phyloP scores from a whole-genome alignment of 169 alveolate species.

The Fabrea salina region DNA sequence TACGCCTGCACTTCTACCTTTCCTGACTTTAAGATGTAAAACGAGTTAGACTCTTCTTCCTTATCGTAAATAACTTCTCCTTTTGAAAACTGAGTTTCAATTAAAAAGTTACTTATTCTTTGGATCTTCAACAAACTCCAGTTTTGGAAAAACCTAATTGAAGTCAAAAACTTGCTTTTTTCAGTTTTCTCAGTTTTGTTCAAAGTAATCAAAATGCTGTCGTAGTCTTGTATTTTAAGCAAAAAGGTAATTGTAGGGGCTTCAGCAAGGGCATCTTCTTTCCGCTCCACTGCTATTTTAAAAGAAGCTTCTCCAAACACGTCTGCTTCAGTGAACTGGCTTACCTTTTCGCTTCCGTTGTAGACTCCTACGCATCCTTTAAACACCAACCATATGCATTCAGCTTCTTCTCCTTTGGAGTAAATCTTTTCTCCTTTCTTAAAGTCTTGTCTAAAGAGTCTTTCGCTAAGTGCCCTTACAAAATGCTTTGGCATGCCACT shows the following conservation, averaged over 20 bases:
- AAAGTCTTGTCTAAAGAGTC: background rate
- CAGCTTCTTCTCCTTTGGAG: slow-evolving; percentile 53
- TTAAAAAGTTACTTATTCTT: slow-evolving; percentile 10
- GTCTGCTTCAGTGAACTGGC: background rate
- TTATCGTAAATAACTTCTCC: slow-evolving; percentile 30
- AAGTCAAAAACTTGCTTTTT: slow-evolving; percentile 26
- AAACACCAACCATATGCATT: slow-evolving; percentile 48
- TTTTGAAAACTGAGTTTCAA: slow-evolving; percentile 19
- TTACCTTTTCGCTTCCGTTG: background rate
- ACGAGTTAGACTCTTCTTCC: slow-evolving; percentile 35
- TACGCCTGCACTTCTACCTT: slow-evolving; percentile 34
- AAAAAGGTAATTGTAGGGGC: background rate
- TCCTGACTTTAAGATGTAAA: slow-evolving; percentile 47
- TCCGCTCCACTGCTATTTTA: slow-evolving; percentile 27
- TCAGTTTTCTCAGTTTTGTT: slow-evolving; percentile 31
- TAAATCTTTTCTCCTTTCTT: slow-evolving; percentile 15
- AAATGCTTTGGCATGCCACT: background rate
- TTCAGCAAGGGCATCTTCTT: slow-evolving; percentile 2
- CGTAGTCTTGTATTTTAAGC: slow-evolving; percentile 27
- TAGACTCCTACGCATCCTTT: slow-evolving; percentile 37
- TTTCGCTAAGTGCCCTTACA: slow-evolving; percentile 8
- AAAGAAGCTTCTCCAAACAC: slow-evolving; percentile 41
- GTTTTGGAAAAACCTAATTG: slow-evolving; percentile 22
- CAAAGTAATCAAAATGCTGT: background rate
- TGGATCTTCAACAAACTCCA: slow-evolving; percentile 41